A percentile compares a stretch with the other conserved stretches of the same genome.
Evolutionary conservation across 2,329 filamentous ascomycete genomes (phyloP).

Genomic region (Fusarium ambrosium): DNA sequence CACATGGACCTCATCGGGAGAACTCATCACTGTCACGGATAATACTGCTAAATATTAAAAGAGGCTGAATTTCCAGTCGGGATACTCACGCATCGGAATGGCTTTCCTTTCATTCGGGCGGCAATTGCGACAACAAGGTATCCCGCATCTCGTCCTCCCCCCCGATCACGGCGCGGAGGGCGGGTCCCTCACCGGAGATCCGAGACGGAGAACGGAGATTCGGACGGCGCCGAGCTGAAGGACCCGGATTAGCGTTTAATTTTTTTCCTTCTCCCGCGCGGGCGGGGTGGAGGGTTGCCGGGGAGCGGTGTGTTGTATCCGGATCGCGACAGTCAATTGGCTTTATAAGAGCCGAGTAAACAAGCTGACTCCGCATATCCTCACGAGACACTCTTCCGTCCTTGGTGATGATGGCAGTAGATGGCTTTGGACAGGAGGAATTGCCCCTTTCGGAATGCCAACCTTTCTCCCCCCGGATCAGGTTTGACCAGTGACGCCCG

Average conservation of each 20-base stretch:
- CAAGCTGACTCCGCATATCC: not conserved
- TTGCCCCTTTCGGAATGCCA: slow-evolving; percentile 6
- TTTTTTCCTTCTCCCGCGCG: not conserved
- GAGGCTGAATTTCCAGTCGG: not conserved
- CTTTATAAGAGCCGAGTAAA: slow-evolving; percentile 5
- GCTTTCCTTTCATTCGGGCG: slow-evolving; percentile 26
- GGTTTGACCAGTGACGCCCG: slow-evolving; percentile 11
- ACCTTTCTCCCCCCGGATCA: not conserved
- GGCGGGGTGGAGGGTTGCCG: slow-evolving; percentile 1
- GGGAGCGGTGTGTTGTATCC: slow-evolving; percentile 33
- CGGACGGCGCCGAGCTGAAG: slow-evolving; percentile 45
- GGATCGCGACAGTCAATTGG: slow-evolving; percentile 17
- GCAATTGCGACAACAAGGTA: slow-evolving; percentile 17
- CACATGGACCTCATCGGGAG: not conserved
- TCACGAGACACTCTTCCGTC: not conserved
- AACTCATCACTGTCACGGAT: not conserved
- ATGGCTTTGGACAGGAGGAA: not conserved
- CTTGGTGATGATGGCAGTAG: not conserved
- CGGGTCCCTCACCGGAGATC: slow-evolving; percentile 43
- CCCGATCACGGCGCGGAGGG: slow-evolving; percentile 47
- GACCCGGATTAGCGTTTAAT: slow-evolving; percentile 19
- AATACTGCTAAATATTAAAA: slow-evolving; percentile 3
- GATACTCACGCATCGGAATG: slow-evolving; percentile 8
- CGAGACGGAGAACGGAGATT: slow-evolving; percentile 46
- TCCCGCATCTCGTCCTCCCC: not conserved